Conservation (phyloP, 306 rosid genomes). For the Dicorynia guianensis region DNA sequence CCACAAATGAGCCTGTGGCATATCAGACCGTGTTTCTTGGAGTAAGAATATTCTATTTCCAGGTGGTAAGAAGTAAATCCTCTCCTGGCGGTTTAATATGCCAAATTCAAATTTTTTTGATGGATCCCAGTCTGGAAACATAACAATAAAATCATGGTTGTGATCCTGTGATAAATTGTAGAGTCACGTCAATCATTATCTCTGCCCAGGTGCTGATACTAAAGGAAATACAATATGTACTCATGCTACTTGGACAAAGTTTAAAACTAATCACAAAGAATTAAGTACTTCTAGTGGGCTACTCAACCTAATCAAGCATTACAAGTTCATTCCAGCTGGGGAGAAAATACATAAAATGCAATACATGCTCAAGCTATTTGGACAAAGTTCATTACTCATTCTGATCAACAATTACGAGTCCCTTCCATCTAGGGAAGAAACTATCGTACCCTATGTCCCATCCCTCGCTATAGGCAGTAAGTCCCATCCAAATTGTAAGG, state of each 20-base stretch:
- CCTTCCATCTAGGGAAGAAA: neutral
- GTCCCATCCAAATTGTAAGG: neutral
- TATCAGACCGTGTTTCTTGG: slow-evolving; percentile 43
- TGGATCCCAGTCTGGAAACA: slow-evolving; percentile 94
- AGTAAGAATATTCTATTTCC: slow-evolving; percentile 57
- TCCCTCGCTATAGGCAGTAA: neutral
- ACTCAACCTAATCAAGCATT: neutral
- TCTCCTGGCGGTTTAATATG: slow-evolving; percentile 39
- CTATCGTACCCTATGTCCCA: neutral
- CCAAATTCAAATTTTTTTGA: slow-evolving; percentile 42
- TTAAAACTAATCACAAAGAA: neutral
- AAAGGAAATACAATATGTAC: slow-evolving; percentile 17
- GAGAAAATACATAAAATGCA: neutral
- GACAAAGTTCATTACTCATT: neutral
- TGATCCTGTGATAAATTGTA: slow-evolving; percentile 71
- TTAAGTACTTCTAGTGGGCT: neutral
- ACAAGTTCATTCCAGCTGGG: neutral
- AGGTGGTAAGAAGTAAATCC: slow-evolving; percentile 45
- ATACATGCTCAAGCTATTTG: neutral
- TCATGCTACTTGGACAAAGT: slow-evolving; percentile 5
- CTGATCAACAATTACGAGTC: neutral
- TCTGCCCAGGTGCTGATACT: slow-evolving; percentile 5
- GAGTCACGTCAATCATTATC: slow-evolving; percentile 30
- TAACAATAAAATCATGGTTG: slow-evolving; percentile 78
- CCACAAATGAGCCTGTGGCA: slow-evolving; percentile 90